Percentiles rank a stretch among this genome's conserved stretches.
Conservation (phyloP, 495 filamentous ascomycete species). For the Chaetomium tenue region DNA sequence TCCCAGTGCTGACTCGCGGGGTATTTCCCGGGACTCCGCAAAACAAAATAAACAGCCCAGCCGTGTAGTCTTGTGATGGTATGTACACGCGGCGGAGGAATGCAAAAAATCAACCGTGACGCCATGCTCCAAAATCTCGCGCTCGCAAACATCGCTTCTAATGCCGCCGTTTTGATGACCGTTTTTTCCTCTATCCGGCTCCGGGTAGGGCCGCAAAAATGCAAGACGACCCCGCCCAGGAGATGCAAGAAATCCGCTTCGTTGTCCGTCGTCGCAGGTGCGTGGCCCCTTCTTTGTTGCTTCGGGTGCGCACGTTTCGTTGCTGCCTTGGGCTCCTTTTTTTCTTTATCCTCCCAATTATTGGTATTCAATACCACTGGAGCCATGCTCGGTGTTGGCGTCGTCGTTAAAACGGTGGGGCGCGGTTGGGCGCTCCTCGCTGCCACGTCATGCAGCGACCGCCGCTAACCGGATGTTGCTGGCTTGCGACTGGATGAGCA, state of each 20-base stretch:
- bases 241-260: neutral
- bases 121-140: conserved; percentile 12
- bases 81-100: conserved; percentile 10
- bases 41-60: neutral
- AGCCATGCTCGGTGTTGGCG: neutral
- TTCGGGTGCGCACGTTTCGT: neutral
- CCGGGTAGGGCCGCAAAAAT: neutral
- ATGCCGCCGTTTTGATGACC: conserved; percentile 25
- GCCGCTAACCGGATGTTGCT: conserved; percentile 35
- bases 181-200: conserved; percentile 14
- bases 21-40: conserved; percentile 19
- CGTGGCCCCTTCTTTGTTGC: neutral
- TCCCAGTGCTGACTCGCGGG: conserved; percentile 6
- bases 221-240: neutral
- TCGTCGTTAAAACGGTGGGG: neutral
- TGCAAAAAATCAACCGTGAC: conserved; percentile 21
- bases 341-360: conserved; percentile 15
- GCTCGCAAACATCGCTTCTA: conserved; percentile 2
- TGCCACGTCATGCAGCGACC: neutral
- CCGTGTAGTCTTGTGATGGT: neutral
- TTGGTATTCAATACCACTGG: neutral
- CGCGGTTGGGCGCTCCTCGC: too few relatives aligned
- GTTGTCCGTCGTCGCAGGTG: neutral
- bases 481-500: conserved; percentile 32
- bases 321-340: neutral